Base-by-base conservation (phyloP, 2,329 filamentous ascomycete genomes). In the Bimuria novae-zelandiae region DNA sequence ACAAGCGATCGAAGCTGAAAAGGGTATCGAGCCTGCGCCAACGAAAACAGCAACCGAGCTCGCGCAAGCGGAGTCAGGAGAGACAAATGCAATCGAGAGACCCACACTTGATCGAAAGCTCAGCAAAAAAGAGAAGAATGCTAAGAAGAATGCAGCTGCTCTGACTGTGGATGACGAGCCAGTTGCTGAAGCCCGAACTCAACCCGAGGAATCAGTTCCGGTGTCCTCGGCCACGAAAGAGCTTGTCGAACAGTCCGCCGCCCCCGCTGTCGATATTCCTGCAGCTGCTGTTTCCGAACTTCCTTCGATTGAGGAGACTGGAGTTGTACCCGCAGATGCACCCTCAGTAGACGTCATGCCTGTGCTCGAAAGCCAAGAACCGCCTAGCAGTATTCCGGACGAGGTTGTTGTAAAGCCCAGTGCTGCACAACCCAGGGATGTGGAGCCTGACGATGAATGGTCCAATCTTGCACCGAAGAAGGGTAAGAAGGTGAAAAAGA, bases 71-170 rank as follows among this genome's bases (percentile, higher is more conserved):
- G 52, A 48, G 17, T 49, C 55, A n/a, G 8, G 21, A 6, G 25
- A 48, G n/a, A n/a, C 23, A 4, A 19, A 47, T 4, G 53, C 33
- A 8, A 2, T 39, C n/a, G 60, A 64, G 30, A 59, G 51, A 48
- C 61, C 64, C 8, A 27, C 39, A 7, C 52, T 66, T n/a, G 54
- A 37, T 37, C 67, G 61, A 35, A 70, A 69, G 52, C 56, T 69
- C n/a, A 70, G 66, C 56, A 71, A 72, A 55, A 70, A 71, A 33
- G 68, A 71, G 33, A 69, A 65, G 54, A 70, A 64, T 45, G 57
- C 62, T 7, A 62, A 61, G 49, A 69, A 66, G 45, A 65, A 65
- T 35, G 51, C 59, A 19, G 40, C 45, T 16, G 37, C 46, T 21
- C 30, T 52, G 3, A 21, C 41, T 16, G 29, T 43, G 35, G 51